phyloP scores from a whole-genome alignment of 345 rosid genomes.

The Mangifera indica region DNA sequence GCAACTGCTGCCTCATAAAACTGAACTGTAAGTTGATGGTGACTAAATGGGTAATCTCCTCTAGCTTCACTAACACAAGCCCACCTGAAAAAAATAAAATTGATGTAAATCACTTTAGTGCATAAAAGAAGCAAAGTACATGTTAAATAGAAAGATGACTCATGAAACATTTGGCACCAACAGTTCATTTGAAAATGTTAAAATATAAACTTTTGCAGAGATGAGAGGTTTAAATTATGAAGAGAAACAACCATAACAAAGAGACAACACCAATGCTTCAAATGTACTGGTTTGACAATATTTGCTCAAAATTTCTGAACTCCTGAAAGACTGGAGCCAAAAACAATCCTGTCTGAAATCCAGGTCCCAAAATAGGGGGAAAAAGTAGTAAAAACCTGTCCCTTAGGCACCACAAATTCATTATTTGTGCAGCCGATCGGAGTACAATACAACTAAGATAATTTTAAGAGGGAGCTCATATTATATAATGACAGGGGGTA shows the following conservation, averaged over 20 bases:
- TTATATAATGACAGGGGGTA: constrained; percentile 1
- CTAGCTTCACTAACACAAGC: constrained; percentile 93
- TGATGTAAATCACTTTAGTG: constrained; percentile 19
- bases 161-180: neutral
- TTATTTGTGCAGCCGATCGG: neutral
- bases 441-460: neutral
- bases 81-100: constrained; percentile 64
- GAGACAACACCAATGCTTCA: neutral
- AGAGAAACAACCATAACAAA: neutral
- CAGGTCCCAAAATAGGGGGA: neutral
- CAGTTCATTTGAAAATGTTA: neutral
- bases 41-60: constrained; percentile 99
- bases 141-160: neutral
- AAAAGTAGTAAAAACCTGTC: neutral
- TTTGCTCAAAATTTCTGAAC: neutral
- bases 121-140: constrained; percentile 14
- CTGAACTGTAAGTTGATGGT: constrained; percentile 96
- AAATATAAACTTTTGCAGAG: neutral
- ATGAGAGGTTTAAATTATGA: neutral
- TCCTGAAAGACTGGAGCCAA: neutral
- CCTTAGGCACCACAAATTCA: neutral
- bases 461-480: neutral
- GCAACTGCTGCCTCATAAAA: constrained; percentile 97
- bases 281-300: constrained; percentile 2
- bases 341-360: neutral